Percentiles rank a stretch among this genome's conserved stretches.
These are phyloP conservation scores for Chaetomiaceae sp. DNA, from an alignment of 2,329 filamentous ascomycete species.

Conservation along the genomic window DNA sequence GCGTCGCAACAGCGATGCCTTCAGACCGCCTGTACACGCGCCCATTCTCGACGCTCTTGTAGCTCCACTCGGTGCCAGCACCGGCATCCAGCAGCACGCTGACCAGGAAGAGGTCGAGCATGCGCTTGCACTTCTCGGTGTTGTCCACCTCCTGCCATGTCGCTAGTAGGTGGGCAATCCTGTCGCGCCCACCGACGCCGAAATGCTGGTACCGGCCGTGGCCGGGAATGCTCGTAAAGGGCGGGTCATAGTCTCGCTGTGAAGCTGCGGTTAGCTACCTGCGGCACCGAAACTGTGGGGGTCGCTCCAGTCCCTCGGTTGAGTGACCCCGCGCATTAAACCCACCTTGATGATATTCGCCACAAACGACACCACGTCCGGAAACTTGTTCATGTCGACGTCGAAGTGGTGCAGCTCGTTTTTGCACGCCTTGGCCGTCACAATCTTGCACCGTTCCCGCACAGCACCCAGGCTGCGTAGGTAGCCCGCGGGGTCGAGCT, in stretches of 20 bases:
- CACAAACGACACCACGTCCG: conserved; percentile 78
- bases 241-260: conserved; percentile 53
- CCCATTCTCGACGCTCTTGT: conserved; percentile 86
- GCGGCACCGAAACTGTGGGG: background rate
- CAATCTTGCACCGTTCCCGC: conserved; percentile 68
- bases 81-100: conserved; percentile 84
- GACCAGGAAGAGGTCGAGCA: conserved; percentile 73
- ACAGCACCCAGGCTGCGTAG: conserved; percentile 86
- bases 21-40: conserved; percentile 80
- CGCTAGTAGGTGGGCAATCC: conserved; percentile 65
- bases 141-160: conserved; percentile 67
- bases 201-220: conserved; percentile 85
- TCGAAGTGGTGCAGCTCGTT: conserved; percentile 82
- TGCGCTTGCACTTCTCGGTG: conserved; percentile 67
- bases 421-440: conserved; percentile 70
- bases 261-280: background rate
- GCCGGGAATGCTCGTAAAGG: conserved; percentile 66
- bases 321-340: no score
- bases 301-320: no score
- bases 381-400: conserved; percentile 80
- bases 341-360: conserved; percentile 91
- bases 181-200: conserved; percentile 70
- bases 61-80: conserved; percentile 85
- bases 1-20: conserved; percentile 69
- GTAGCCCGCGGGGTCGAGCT: conserved; percentile 83